Conservation (phyloP, 208 protist genomes). For the Trypanosoma scelopori region DNA sequence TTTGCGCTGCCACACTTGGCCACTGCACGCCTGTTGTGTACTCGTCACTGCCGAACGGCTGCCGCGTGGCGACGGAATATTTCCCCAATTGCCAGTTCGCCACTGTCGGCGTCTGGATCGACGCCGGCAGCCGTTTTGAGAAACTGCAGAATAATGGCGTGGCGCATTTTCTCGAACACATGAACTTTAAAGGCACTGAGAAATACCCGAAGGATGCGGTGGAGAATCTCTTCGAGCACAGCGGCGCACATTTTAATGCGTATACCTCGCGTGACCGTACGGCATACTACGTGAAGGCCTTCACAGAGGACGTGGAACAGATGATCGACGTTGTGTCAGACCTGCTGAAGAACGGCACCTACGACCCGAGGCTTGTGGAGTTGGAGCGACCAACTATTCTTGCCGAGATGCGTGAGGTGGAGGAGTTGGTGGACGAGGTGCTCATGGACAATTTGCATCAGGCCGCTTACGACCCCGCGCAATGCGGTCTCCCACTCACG, state of each 20-base stretch:
- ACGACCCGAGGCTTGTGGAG: slow-evolving; percentile 87
- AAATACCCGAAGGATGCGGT: slow-evolving; percentile 90
- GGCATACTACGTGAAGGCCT: slow-evolving; percentile 96
- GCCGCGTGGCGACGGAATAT: slow-evolving; percentile 97
- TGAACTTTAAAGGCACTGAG: slow-evolving; percentile 98
- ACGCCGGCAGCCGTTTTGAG: slow-evolving; percentile 97
- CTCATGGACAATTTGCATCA: slow-evolving; percentile 97
- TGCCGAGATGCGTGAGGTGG: slow-evolving; percentile 96
- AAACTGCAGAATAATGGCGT: slow-evolving; percentile 96
- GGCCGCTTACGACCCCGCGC: slow-evolving; percentile 91
- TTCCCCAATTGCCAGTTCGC: slow-evolving; percentile 87
- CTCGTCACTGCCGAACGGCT: slow-evolving; percentile 94
- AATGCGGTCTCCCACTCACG: slow-evolving; percentile 92
- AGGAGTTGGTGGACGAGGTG: slow-evolving; percentile 94
- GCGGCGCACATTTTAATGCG: slow-evolving; percentile 98
- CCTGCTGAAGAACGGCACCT: slow-evolving; percentile 94
- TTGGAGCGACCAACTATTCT: slow-evolving; percentile 95
- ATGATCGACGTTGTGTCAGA: slow-evolving; percentile 97
- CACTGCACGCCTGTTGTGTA: slow-evolving; percentile 87
- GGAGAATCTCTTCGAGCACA: slow-evolving; percentile 95
- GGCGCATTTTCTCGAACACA: slow-evolving; percentile 99
- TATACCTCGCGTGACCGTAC: slow-evolving; percentile 98
- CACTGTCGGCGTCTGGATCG: slow-evolving; percentile 97
- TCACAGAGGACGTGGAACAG: slow-evolving; percentile 93
- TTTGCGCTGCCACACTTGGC: slow-evolving; percentile 45